Evolutionary conservation across 352 stramenopile genomes (phyloP), one percentile per base, ranked within the genome.

Genomic region (Phytophthora capsici): DNA sequence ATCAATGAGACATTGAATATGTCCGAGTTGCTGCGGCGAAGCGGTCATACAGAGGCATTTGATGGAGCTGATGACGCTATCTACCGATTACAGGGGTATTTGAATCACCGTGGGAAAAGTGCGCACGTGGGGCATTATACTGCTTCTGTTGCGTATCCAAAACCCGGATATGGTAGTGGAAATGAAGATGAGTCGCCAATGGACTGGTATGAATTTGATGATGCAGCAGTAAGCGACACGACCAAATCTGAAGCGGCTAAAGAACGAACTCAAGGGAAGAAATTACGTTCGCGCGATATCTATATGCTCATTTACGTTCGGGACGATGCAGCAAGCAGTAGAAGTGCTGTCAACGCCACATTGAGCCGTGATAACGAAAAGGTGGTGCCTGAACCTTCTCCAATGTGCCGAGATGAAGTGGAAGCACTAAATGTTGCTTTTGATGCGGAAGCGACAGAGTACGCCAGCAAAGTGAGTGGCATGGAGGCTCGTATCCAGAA

Each of bases 301-400:
- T 96, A 96, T 62, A 96, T 96, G 88, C 66, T 96, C 19, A 65
- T 95, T 26, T 96, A 95, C 55, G 74, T 82, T 49, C 77, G 79
- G 26, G 80, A 85, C 2, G 72, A 85, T 16, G 23, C 47, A 17
- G 50, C 13, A 26, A 55, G 4, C 46, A 62, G 25, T 32, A 30
- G 19, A 13, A 28, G 5, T 6, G 34, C 26, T 40, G 40, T 1
- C 1, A 47, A 4, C 7, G 17, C 25, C 9, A 52, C 12, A 50
- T 48, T 16, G 22, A 28, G 26, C 17, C 14, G 22, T 36, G 54
- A 43, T 48, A 5, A 37, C 23, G 3, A 20, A 19, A 69, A 49
- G 0, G 14, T 19, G 16, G n/a, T 62, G 0, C 55, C 55, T 25
- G 10, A 71, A n/a, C 78, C 73, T 36, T 78, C 76, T 7, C 57